A percentile compares a stretch with the other conserved stretches of the same genome.
Conservation (phyloP, 495 filamentous ascomycete genomes). For the Bathelium albidoporum region DNA sequence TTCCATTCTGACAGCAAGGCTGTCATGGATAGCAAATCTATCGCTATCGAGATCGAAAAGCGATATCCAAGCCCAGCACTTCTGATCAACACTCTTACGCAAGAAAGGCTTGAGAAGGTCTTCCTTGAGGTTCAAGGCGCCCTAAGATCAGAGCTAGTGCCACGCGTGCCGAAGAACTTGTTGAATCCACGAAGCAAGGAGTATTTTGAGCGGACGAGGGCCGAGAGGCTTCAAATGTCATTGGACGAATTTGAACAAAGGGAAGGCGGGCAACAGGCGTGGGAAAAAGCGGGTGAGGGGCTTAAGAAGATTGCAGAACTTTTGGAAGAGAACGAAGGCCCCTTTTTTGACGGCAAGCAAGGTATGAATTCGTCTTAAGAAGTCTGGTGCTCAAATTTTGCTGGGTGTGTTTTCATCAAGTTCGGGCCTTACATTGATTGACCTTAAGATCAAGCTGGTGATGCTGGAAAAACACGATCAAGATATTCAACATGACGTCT, state of each 20-base stretch:
- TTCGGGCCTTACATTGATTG: neutral
- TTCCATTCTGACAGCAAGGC: slow-evolving; percentile 40
- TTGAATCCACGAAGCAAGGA: slow-evolving; percentile 32
- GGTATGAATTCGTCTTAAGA: slow-evolving; percentile 18
- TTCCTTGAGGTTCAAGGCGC: slow-evolving; percentile 14
- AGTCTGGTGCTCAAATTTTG: neutral
- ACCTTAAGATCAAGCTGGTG: neutral
- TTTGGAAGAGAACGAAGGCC: slow-evolving; percentile 42
- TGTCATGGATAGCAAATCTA: slow-evolving; percentile 47
- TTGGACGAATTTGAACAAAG: slow-evolving; percentile 34
- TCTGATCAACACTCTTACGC: slow-evolving; percentile 38
- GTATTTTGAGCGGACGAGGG: slow-evolving; percentile 40
- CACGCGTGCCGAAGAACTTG: slow-evolving; percentile 29
- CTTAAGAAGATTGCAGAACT: slow-evolving; percentile 36
- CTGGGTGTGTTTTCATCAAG: neutral
- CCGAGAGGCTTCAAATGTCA: slow-evolving; percentile 32
- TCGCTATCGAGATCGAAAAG: slow-evolving; percentile 42
- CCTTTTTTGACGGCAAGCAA: slow-evolving; percentile 37
- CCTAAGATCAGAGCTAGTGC: slow-evolving; percentile 26
- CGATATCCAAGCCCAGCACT: slow-evolving; percentile 43
- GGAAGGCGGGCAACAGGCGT: slow-evolving; percentile 34
- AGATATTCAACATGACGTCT: no score
- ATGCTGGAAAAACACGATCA: neutral
- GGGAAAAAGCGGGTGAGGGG: slow-evolving; percentile 27
- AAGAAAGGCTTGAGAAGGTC: slow-evolving; percentile 25